A percentile compares a stretch with the other conserved stretches of the same genome.
Evolutionary conservation across 2,329 filamentous ascomycete genomes (phyloP).

Genomic region (Hypoxylon sp.): DNA sequence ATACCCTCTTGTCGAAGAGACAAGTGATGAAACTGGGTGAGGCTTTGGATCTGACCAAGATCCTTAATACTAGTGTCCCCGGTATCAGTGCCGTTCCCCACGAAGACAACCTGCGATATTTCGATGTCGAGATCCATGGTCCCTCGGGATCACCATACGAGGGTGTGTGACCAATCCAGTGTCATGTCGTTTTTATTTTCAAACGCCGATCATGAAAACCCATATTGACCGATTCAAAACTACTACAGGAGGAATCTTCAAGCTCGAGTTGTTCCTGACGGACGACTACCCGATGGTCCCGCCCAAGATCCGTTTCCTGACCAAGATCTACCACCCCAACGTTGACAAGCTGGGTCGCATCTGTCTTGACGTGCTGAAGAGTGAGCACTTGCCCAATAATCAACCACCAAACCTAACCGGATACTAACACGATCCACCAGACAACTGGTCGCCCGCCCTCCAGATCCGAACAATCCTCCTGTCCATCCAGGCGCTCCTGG

Average conservation of each 20-base stretch:
- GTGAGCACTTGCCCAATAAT: conserved; percentile 61
- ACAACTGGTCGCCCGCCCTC: conserved; percentile 98
- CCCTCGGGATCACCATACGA: conserved; percentile 94
- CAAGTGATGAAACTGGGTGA: too few species aligned
- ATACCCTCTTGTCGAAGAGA: too few species aligned
- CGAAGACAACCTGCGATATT: conserved; percentile 97
- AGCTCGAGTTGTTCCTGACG: conserved; percentile 95
- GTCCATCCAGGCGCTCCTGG: conserved; percentile 95
- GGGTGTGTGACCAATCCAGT: too few species aligned
- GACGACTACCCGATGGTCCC: conserved; percentile 99
- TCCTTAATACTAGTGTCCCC: conserved; percentile 76
- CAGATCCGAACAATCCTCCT: conserved; percentile 99
- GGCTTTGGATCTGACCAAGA: conserved; percentile 4
- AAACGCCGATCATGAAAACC: neutral
- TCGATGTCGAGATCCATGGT: conserved; percentile 96
- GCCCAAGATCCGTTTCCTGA: conserved; percentile 97
- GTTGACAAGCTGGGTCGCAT: conserved; percentile 98
- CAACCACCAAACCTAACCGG: conserved; percentile 3
- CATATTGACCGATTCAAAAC: neutral
- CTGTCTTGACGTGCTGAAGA: conserved; percentile 96
- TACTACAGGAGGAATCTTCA: conserved; percentile 78
- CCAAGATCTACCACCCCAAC: conserved; percentile 99
- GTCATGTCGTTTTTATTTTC: neutral
- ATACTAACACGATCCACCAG: conserved; percentile 56
- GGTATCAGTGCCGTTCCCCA: conserved; percentile 96